Conservation (phyloP, 176 grass and related monocot genomes). For the Puya raimondii region DNA sequence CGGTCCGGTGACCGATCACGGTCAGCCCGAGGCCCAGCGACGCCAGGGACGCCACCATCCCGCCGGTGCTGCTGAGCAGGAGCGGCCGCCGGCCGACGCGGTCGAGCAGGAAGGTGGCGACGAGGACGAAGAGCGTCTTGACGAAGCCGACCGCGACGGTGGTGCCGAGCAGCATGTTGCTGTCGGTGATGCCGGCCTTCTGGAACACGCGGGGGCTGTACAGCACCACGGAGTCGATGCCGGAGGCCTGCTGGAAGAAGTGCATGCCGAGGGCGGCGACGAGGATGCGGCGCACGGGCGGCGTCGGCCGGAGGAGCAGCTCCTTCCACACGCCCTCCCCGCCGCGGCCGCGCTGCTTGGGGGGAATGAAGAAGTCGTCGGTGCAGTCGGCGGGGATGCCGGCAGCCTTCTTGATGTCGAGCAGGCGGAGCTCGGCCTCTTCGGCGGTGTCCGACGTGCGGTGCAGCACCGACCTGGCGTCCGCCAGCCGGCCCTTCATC, state of each 20-base stretch:
- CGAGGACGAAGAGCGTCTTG: slow-evolving; percentile 6
- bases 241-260: slow-evolving; percentile 1
- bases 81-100: neutral
- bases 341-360: neutral
- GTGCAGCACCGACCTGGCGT: neutral
- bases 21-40: neutral
- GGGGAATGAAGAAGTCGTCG: neutral
- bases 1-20: neutral
- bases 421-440: neutral
- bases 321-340: slow-evolving; percentile 10
- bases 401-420: neutral
- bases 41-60: neutral
- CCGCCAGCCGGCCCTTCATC: slow-evolving; percentile 15
- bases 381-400: neutral
- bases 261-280: neutral
- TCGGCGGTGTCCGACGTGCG: neutral
- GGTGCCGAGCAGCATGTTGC: neutral
- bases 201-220: slow-evolving; percentile 11
- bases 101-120: slow-evolving; percentile 3
- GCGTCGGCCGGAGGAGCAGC: neutral
- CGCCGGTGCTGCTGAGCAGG: neutral
- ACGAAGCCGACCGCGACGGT: neutral
- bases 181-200: slow-evolving; percentile 1
- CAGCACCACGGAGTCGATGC: slow-evolving; percentile 9
- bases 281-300: neutral